Base-by-base conservation (phyloP, 2,329 filamentous ascomycete species). In the Cyphellophora attinorum region DNA sequence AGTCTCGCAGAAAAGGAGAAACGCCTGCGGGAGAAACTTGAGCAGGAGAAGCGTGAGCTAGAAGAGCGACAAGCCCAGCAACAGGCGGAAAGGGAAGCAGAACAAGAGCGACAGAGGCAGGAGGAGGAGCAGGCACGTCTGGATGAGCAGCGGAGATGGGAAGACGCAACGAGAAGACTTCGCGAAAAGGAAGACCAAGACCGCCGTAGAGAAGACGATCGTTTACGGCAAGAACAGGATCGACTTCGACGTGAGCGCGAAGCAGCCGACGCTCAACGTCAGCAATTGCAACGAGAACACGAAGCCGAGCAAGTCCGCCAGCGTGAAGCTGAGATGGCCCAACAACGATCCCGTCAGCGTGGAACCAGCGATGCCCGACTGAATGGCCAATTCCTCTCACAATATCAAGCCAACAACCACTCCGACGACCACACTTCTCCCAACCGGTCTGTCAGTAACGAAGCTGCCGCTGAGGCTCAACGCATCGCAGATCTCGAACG, bases 1-100 rank as follows among this genome's bases (percentile, higher is more conserved):
- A 89, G 68, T 53, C 50, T 86, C 44, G 82, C 80, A 3, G 88
- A 94, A 49, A 95, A 93, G 61, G 83, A 94, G 58, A 81, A 81
- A 29, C 64, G 63, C 45, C 64, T 71, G 31, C 65, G 63, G 35
- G 73, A 79, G 49, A 66, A 69, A 46, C 65, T 65, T 23, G 63
- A 61, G 5, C 73, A 76, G 50, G 70, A 72, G 37, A 70, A 74
- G 44, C 60, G 64, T 14, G 28, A 30, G 15, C 15, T 14, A 15
- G 28, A 70, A 76, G 70, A 75, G 40, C 64, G 62, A 5, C 70
- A 74, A 43, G 45, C 59, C 12, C 63, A 62, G 38, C 60, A 60
- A 27, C 63, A 58, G 23, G 54, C 61, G 19, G 65, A 74, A 47
- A 56, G 62, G 16, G 68, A 73, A 43, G 68, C 65, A 2, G 61